Evolutionary conservation across 306 rosid species (phyloP), one percentile per base, ranked within the genome.

Genomic region (Cucumis cinereus): DNA sequence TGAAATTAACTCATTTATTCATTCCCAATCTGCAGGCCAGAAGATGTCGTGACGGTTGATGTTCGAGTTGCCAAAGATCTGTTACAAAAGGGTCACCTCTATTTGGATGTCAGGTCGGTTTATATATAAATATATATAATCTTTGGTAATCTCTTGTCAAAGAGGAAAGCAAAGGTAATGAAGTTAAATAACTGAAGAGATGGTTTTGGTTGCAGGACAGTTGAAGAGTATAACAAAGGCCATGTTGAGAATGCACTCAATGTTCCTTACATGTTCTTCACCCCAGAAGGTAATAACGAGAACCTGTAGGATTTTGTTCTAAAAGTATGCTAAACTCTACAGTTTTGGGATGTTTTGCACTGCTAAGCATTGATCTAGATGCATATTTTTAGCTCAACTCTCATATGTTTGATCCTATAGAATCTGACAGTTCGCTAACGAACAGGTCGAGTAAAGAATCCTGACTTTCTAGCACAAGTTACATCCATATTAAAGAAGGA

Each of bases 221-320:
- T 43, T 17, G 88, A 87, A 66, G 90, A 84, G 41, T 87, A 75
- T 80, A 82, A 82, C 62, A 87, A 85, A 78, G 81, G 88, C 78
- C 90, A 87, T 40, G 74, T 87, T 5, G 80, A 78, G 10, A 73
- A 78, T 22, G 86, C 90, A 22, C 2, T 82, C 14, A 87, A 87
- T 43, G 77, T 84, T 56, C 88, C 90, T 59, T 87, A 82, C 86
- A 82, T 87, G 88, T 78, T 87, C 82, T 20, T 66, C 60, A 80
- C 86, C 8, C 55, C 78, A 67, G 77, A 87, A 73, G 90, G 88
- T 82, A 81, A 12, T 41, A 11, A 67, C 2, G 0, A 17, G 1
- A 5, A 1, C 2, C 0, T 66, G 20, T 2, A 16, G 16, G 19
- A 6, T 28, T 61, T 50, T 61, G 68, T 61, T 28, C 22, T 61